These are phyloP conservation scores for Lizonia empirigonia DNA, from an alignment of 2,329 filamentous ascomycete genomes.

Conservation along the genomic window DNA sequence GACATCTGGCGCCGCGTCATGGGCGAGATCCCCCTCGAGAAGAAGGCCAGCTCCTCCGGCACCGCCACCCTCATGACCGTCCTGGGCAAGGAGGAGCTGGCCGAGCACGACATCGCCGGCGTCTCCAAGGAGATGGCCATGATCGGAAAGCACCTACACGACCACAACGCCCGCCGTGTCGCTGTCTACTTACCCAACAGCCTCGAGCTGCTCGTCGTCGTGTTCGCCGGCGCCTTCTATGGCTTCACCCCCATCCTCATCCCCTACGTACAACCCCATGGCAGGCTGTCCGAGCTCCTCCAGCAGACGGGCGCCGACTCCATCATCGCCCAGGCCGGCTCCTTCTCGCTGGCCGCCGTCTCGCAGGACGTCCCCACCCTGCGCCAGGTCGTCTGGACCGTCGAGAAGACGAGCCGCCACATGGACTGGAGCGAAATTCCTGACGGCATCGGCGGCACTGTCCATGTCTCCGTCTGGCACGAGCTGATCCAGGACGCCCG, in stretches of 20 bases:
- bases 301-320: slow-evolving; percentile 76
- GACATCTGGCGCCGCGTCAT: slow-evolving; percentile 85
- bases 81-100: slow-evolving; percentile 73
- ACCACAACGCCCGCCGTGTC: slow-evolving; percentile 72
- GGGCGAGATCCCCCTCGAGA: slow-evolving; percentile 66
- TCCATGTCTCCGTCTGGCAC: slow-evolving; percentile 91
- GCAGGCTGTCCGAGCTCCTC: slow-evolving; percentile 73
- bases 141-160: slow-evolving; percentile 76
- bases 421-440: slow-evolving; percentile 95
- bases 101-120: slow-evolving; percentile 73
- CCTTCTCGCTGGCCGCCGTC: slow-evolving; percentile 79
- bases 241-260: slow-evolving; percentile 83
- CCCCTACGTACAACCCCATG: slow-evolving; percentile 77
- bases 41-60: slow-evolving; percentile 67
- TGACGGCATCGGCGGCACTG: slow-evolving; percentile 71
- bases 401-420: slow-evolving; percentile 86
- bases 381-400: slow-evolving; percentile 84
- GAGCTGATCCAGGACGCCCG: slow-evolving; percentile 75
- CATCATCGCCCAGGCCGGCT: slow-evolving; percentile 82
- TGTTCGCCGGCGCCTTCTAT: slow-evolving; percentile 91
- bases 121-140: slow-evolving; percentile 86
- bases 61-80: slow-evolving; percentile 79
- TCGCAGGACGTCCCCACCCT: slow-evolving; percentile 72
- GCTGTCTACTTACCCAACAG: slow-evolving; percentile 94
- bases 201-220: slow-evolving; percentile 77